Base-by-base conservation (phyloP, 495 filamentous ascomycete genomes). In the Penicillium arizonense region DNA sequence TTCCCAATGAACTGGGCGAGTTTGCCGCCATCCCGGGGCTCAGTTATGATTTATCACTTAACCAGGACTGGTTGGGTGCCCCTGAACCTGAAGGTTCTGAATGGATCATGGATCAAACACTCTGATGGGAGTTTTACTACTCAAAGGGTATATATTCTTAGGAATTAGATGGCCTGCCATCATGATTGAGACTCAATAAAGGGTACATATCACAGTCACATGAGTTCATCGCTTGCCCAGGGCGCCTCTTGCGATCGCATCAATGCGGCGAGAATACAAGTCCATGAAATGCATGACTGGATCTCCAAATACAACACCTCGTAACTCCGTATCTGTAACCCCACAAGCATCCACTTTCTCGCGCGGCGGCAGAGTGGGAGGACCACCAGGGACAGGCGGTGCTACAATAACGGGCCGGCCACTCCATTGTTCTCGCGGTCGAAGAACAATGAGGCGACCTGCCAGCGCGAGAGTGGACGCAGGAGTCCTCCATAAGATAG, bases 261-360 rank as follows among this genome's bases (percentile, higher is more conserved):
- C 84, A 33, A 94, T 81, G 47, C 89, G 69, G 16, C 75, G 76
- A 21, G 79, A 74, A 69, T 94, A 94, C 36, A 91, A 53, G 64
- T 73, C 80, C 89, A 94, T 93, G 63, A 82, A 78, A 66, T 94
- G 89, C 70, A 82, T 86, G 12, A 90, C 69, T 0, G 87, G 88
- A 64, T 94, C 89, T 0, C 89, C 89, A 77, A 89, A 94, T 0
- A 94, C 73, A 9, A 87, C 79, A 2, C 72, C 75, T 24, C 84
- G 69, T 20, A 94, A 68, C 54, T 84, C 67, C 40, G 83, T 78
- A 65, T 91, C 85, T n/a, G 74, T 81, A 3, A 81, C 76, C 13
- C 81, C 69, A 49, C 82, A 83, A 16, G 87, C 88, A 41, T 82
- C 78, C 2, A 87, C 74, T 5, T 77, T 77, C 40, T 84, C 37